These are phyloP conservation scores for Neocucurbitaria cava DNA, from an alignment of 2,329 filamentous ascomycete species.

Conservation along the genomic window DNA sequence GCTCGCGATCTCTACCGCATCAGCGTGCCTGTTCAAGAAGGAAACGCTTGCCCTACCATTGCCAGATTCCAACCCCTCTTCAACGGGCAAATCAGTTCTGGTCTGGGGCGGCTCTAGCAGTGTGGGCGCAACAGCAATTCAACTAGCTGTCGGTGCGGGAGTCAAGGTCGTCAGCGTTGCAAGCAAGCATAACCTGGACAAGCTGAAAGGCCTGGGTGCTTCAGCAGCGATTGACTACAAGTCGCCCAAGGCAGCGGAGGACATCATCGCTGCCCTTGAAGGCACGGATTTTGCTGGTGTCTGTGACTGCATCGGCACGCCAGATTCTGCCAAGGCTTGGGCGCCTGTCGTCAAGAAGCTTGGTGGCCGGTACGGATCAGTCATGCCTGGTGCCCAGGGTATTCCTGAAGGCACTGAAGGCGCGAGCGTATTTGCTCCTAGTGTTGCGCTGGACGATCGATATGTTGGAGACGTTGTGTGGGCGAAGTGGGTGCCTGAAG, in stretches of 20 bases:
- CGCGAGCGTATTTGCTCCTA: slow-evolving; percentile 26
- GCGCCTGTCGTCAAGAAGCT: slow-evolving; percentile 37
- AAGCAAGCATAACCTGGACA: slow-evolving; percentile 41
- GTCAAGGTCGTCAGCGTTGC: slow-evolving; percentile 51
- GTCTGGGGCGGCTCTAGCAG: slow-evolving; percentile 60
- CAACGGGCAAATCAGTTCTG: slow-evolving; percentile 49
- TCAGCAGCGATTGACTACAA: slow-evolving; percentile 43
- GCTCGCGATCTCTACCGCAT: slow-evolving; percentile 54
- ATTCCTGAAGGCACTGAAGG: slow-evolving; percentile 39
- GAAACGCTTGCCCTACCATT: slow-evolving; percentile 49
- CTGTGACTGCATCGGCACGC: slow-evolving; percentile 48
- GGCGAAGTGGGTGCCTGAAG: slow-evolving; percentile 42
- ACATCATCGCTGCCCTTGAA: slow-evolving; percentile 50
- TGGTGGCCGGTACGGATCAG: slow-evolving; percentile 37
- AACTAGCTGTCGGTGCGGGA: slow-evolving; percentile 52
- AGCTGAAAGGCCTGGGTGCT: slow-evolving; percentile 39
- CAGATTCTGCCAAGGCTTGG: slow-evolving; percentile 32
- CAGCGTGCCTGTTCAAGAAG: slow-evolving; percentile 52
- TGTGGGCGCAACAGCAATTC: slow-evolving; percentile 54
- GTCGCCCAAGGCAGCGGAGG: slow-evolving; percentile 38
- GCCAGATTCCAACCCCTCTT: slow-evolving; percentile 39
- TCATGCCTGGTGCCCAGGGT: slow-evolving; percentile 26
- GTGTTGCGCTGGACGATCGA: slow-evolving; percentile 27
- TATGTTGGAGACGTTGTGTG: slow-evolving; percentile 43
- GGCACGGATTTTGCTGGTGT: slow-evolving; percentile 52